Base-by-base conservation (phyloP, 768 basidiomycete species). In the Russula sp. region DNA sequence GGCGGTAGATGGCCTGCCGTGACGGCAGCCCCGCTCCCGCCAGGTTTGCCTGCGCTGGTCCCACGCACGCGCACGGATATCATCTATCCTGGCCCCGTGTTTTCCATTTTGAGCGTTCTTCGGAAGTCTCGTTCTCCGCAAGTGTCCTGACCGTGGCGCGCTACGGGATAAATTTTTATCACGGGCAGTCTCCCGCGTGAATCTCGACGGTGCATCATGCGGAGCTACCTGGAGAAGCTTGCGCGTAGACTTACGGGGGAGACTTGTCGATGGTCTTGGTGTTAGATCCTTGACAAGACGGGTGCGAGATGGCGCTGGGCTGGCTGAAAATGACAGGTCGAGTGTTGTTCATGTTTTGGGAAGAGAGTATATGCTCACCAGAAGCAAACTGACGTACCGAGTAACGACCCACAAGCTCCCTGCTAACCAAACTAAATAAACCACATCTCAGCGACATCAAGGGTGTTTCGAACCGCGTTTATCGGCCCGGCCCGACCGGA, bases 261-360 rank as follows among this genome's bases (percentile, higher is more conserved):
- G 35, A 42, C 57, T 52, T 7, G 34, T 16, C 27, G 35, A n/a
- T 59, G 27, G 32, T 31, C 44, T 56, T 9, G 66, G 66, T 7
- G 57, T 57, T 27, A 67, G 66, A 14, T 67, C 66, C 50, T 67
- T 66, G 32, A 61, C 60, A 6, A 67, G 66, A 42, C 64, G 66
- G 16, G 60, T 66, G n/a, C 66, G 64, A 44, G 66, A 66, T n/a
- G 64, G 16, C 7, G 42, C 39, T 27, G 80, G 18, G 64, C 79
- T 31, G 72, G 77, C 22, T 86, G 83, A 14, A 27, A 16, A 6
- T 13, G 16, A 27, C 16, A 39, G 0, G 55, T 62, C 10, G 4
- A 2, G 7, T 39, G 18, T 16, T 39, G 35, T 51, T 37, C 10
- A 1, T 31, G 8, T 9, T 14, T 39, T 8, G 8, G 37, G 27